Evolutionary conservation across 192 early-diverging fungal species (phyloP).

Genomic region (Rhizoclosmatium globosum): DNA sequence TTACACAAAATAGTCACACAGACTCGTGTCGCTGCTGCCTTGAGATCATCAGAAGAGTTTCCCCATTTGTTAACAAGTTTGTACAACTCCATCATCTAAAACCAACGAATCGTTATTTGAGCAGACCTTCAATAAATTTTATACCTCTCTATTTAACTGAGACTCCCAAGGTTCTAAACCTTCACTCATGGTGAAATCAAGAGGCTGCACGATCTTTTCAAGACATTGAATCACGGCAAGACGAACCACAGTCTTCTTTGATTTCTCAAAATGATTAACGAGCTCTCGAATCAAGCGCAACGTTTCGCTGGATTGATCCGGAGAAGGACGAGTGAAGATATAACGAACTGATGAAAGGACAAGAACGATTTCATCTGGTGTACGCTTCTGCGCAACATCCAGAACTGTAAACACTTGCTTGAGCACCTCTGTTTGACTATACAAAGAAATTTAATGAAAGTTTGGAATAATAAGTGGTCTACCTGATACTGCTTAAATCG

Average conservation of each 20-base stretch:
- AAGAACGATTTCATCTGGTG: constrained; percentile 54
- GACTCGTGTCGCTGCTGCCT: constrained; percentile 44
- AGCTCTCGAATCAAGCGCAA: constrained; percentile 47
- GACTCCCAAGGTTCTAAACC: constrained; percentile 41
- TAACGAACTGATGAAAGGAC: constrained; percentile 52
- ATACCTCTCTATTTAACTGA: constrained; percentile 42
- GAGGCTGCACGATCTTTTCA: constrained; percentile 57
- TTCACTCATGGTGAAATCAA: constrained; percentile 44
- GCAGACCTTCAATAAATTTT: not conserved
- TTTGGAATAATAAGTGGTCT: constrained; percentile 19
- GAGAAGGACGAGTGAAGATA: constrained; percentile 45
- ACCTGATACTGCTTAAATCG: constrained; percentile 48
- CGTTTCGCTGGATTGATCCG: constrained; percentile 34
- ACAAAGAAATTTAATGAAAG: constrained; percentile 2
- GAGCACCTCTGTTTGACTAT: constrained; percentile 49
- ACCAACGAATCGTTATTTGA: not conserved
- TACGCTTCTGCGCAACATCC: constrained; percentile 47
- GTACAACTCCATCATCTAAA: constrained; percentile 47
- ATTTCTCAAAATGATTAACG: constrained; percentile 39
- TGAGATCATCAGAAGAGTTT: constrained; percentile 48
- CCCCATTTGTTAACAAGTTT: constrained; percentile 53
- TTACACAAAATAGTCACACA: constrained; percentile 55
- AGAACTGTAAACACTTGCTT: constrained; percentile 42
- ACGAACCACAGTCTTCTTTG: constrained; percentile 50
- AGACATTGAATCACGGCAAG: constrained; percentile 55